These are phyloP conservation scores for Lecanicillium sp. DNA, from an alignment of 2,329 filamentous ascomycete species.

Conservation along the genomic window DNA sequence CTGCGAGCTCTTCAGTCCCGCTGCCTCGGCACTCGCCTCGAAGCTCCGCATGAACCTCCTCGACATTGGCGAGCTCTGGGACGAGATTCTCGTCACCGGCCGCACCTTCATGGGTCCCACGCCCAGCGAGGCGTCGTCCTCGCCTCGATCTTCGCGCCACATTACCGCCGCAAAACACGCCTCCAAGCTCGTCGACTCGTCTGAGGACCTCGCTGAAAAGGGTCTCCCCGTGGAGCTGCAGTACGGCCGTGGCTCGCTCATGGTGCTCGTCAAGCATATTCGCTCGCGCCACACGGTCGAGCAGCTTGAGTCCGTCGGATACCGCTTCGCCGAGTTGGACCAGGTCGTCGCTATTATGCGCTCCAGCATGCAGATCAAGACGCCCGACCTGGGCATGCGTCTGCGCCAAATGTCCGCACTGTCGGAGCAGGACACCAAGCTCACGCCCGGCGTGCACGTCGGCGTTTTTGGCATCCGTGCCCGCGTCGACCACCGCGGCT, in stretches of 20 bases:
- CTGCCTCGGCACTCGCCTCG: conserved; percentile 65
- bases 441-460: conserved; percentile 47
- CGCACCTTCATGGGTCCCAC: not conserved
- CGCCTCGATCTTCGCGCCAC: conserved; percentile 5
- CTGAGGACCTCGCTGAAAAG: conserved; percentile 33
- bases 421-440: conserved; percentile 35
- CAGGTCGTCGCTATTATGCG: conserved; percentile 64
- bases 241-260: conserved; percentile 66
- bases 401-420: conserved; percentile 59
- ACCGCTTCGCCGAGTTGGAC: conserved; percentile 64
- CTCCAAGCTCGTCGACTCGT: conserved; percentile 4
- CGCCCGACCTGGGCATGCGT: conserved; percentile 50
- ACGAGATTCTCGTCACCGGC: conserved; percentile 66
- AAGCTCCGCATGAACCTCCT: conserved; percentile 56
- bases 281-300: conserved; percentile 49
- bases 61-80: conserved; percentile 62
- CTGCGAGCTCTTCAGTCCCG: conserved; percentile 75
- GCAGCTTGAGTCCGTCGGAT: conserved; percentile 62
- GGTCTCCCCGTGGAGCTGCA: conserved; percentile 22
- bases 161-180: conserved; percentile 1
- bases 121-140: not conserved
- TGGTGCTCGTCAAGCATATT: conserved; percentile 68
- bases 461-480: conserved; percentile 52
- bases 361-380: conserved; percentile 66
- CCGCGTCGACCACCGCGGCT: conserved; percentile 43